Percentiles rank a stretch among this genome's conserved stretches.
Evolutionary conservation across 192 early-diverging fungal species (phyloP).

Genomic region (Podila epigama): DNA sequence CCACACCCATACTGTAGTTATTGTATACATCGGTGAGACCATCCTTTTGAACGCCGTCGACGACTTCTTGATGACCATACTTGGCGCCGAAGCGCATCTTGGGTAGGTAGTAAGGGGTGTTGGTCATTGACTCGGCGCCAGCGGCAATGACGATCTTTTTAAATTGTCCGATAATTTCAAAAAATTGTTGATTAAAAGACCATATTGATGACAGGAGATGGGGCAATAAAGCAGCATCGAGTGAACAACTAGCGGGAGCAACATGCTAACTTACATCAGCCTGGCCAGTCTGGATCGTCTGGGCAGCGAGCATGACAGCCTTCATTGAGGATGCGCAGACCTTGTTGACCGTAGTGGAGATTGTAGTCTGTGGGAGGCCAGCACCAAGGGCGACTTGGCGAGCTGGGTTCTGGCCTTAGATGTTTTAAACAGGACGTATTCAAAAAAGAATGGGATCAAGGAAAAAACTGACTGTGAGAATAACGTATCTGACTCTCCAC

Average conservation of each 20-base stretch:
- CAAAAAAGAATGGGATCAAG: neutral
- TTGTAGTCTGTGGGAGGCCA: slow-evolving; percentile 67
- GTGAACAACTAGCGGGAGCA: neutral
- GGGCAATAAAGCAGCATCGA: neutral
- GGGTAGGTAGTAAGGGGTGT: slow-evolving; percentile 82
- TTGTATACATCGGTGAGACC: slow-evolving; percentile 81
- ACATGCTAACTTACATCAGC: slow-evolving; percentile 60
- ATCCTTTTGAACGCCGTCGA: slow-evolving; percentile 79
- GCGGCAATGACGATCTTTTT: slow-evolving; percentile 69
- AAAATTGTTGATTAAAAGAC: neutral
- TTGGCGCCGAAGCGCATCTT: slow-evolving; percentile 80
- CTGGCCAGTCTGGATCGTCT: slow-evolving; percentile 76
- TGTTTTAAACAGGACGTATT: neutral
- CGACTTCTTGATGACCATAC: slow-evolving; percentile 74
- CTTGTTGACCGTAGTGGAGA: slow-evolving; percentile 84
- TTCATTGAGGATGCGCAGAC: slow-evolving; percentile 88
- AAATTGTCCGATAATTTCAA: neutral
- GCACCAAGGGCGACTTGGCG: slow-evolving; percentile 81
- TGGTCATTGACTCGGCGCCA: slow-evolving; percentile 86
- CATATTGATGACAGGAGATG: neutral
- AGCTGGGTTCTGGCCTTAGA: slow-evolving; percentile 80
- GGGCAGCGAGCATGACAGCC: slow-evolving; percentile 76
- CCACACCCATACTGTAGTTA: slow-evolving; percentile 79
- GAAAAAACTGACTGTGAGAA: neutral
- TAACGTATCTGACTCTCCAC: too few relatives aligned